A percentile compares a stretch with the other conserved stretches of the same genome.
Evolutionary conservation across 2,329 filamentous ascomycete species (phyloP).

Genomic region (Penicillium sp.): DNA sequence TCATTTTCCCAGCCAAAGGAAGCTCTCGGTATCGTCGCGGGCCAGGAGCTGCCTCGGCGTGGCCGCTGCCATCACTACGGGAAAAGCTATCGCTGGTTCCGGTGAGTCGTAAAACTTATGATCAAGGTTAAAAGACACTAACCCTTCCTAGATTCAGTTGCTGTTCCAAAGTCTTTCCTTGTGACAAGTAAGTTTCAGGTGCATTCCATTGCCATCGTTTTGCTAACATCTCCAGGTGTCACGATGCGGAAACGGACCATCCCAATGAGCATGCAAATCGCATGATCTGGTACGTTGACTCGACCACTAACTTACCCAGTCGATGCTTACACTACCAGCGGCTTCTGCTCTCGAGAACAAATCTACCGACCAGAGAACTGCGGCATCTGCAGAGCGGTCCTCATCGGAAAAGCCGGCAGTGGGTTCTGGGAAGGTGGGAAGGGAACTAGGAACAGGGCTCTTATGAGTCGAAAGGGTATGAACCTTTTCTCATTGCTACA

Average conservation of each 20-base stretch:
- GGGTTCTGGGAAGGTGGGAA: slow-evolving; percentile 88
- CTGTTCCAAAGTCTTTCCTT: slow-evolving; percentile 53
- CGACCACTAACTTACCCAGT: neutral
- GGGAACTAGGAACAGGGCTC: slow-evolving; percentile 63
- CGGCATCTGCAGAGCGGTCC: slow-evolving; percentile 62
- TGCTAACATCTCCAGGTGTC: slow-evolving; percentile 51
- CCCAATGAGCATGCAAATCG: slow-evolving; percentile 73
- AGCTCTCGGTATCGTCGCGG: slow-evolving; percentile 50
- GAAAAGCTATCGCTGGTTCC: slow-evolving; percentile 54
- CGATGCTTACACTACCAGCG: slow-evolving; percentile 33
- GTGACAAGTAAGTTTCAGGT: slow-evolving; percentile 45
- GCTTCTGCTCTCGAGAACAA: slow-evolving; percentile 74
- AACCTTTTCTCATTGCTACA: neutral
- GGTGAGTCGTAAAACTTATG: slow-evolving; percentile 40
- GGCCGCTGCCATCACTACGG: slow-evolving; percentile 52
- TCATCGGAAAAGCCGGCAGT: slow-evolving; percentile 59
- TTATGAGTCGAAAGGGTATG: slow-evolving; percentile 64
- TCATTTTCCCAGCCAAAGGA: slow-evolving; percentile 42
- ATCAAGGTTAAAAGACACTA: too few relatives aligned
- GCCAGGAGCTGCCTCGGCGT: slow-evolving; percentile 49
- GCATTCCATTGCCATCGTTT: neutral
- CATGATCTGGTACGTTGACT: slow-evolving; percentile 60
- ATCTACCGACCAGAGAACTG: slow-evolving; percentile 72
- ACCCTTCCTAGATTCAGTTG: slow-evolving; percentile 47
- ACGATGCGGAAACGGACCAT: slow-evolving; percentile 66